Conservation (phyloP, 106 monocot species). For the Dioscorea dumetorum region DNA sequence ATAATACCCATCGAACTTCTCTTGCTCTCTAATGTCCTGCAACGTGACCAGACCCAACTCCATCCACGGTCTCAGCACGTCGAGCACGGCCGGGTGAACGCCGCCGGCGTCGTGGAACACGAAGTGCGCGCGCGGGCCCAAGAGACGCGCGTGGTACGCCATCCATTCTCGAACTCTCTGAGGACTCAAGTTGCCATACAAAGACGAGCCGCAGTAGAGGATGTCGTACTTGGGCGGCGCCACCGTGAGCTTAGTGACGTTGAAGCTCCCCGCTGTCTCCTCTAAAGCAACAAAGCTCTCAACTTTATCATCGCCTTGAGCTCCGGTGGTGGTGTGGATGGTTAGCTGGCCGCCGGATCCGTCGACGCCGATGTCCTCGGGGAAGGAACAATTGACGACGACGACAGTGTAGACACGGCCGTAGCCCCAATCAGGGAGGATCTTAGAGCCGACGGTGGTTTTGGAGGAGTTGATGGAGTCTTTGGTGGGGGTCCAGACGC, state of each 20-base stretch:
- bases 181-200: slow-evolving; percentile 63
- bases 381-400: slow-evolving; percentile 74
- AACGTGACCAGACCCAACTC: slow-evolving; percentile 45
- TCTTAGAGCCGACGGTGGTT: slow-evolving; percentile 17
- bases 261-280: slow-evolving; percentile 29
- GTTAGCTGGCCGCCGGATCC: slow-evolving; percentile 47
- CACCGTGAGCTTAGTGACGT: slow-evolving; percentile 11
- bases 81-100: slow-evolving; percentile 44
- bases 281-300: slow-evolving; percentile 41
- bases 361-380: slow-evolving; percentile 23
- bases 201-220: slow-evolving; percentile 70
- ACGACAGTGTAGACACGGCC: slow-evolving; percentile 81
- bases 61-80: slow-evolving; percentile 66
- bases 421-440: slow-evolving; percentile 89
- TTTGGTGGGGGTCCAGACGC: slow-evolving; percentile 46
- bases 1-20: slow-evolving; percentile 79
- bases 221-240: slow-evolving; percentile 47
- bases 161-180: slow-evolving; percentile 71
- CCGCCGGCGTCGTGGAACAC: slow-evolving; percentile 83
- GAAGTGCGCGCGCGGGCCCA: slow-evolving; percentile 51
- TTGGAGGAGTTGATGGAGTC: slow-evolving; percentile 1
- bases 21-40: slow-evolving; percentile 64
- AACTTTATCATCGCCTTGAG: slow-evolving; percentile 7
- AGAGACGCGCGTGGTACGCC: slow-evolving; percentile 57
- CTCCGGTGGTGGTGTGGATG: slow-evolving; percentile 32